Evolutionary conservation across 306 rosid species (phyloP).

Genomic region (Parietaria judaica): DNA sequence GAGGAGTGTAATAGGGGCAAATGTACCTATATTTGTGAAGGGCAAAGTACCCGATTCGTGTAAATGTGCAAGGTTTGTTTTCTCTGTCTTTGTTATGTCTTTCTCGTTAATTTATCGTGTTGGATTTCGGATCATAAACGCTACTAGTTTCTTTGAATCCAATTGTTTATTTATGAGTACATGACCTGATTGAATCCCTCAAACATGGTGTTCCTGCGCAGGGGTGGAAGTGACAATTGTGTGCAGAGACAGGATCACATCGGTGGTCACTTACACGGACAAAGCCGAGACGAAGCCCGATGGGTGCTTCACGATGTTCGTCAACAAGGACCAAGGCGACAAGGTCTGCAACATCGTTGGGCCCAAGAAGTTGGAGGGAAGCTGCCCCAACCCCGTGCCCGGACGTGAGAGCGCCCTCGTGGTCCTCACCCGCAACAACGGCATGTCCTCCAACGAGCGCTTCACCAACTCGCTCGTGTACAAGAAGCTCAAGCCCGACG

Average conservation of each 20-base stretch:
- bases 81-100: too few relatives aligned
- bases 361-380: slow-evolving; percentile 45
- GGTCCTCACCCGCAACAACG: slow-evolving; percentile 64
- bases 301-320: slow-evolving; percentile 43
- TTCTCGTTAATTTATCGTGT: too few relatives aligned
- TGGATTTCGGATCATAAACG: too few relatives aligned
- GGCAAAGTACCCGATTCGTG: too few relatives aligned
- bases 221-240: slow-evolving; percentile 72
- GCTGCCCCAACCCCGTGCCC: slow-evolving; percentile 34
- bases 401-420: slow-evolving; percentile 84
- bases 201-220: slow-evolving; percentile 4
- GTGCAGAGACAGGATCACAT: slow-evolving; percentile 53
- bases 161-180: neutral
- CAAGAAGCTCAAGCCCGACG: slow-evolving; percentile 29
- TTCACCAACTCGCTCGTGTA: slow-evolving; percentile 67
- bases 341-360: slow-evolving; percentile 60
- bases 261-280: slow-evolving; percentile 37
- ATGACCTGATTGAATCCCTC: neutral
- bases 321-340: slow-evolving; percentile 58
- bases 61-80: too few relatives aligned
- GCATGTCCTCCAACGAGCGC: slow-evolving; percentile 53
- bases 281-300: slow-evolving; percentile 44
- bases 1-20: too few relatives aligned
- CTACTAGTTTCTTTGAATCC: too few relatives aligned
- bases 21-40: too few relatives aligned